A percentile compares a stretch with the other conserved stretches of the same genome.
Conservation (phyloP, 306 rosid genomes). For the Prunus fruticosa region DNA sequence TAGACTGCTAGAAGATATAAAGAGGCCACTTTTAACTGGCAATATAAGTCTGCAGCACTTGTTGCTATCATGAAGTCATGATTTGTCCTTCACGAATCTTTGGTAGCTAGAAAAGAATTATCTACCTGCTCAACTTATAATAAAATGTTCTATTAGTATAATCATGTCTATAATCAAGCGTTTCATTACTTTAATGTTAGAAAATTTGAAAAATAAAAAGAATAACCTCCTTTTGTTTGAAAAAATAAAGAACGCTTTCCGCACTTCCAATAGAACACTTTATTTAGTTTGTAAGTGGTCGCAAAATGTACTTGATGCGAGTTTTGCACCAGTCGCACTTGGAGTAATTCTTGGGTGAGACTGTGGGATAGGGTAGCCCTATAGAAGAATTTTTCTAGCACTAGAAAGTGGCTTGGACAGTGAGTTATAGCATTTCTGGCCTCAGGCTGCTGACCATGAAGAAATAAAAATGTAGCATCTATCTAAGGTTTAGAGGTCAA, state of each 20-base stretch:
- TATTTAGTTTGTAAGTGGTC: not conserved
- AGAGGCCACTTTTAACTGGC: not conserved
- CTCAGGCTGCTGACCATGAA: not conserved
- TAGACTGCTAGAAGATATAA: not conserved
- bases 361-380: no score
- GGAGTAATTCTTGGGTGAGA: no score
- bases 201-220: not conserved
- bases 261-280: not conserved
- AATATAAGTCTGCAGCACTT: not conserved
- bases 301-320: not conserved
- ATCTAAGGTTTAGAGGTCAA: not conserved
- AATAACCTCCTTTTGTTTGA: no score
- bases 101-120: not conserved
- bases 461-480: not conserved
- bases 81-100: conserved; percentile 6
- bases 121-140: not conserved
- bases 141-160: not conserved
- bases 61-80: not conserved
- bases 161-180: not conserved
- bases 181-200: not conserved
- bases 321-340: no score
- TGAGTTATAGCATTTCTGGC: not conserved
- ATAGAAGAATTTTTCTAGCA: no score
- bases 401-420: not conserved
- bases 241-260: not conserved